A percentile compares a stretch with the other conserved stretches of the same genome.
phyloP scores from a whole-genome alignment of 805 yeast genomes.

The Cyberlindnera nakhonratchasimensis region DNA sequence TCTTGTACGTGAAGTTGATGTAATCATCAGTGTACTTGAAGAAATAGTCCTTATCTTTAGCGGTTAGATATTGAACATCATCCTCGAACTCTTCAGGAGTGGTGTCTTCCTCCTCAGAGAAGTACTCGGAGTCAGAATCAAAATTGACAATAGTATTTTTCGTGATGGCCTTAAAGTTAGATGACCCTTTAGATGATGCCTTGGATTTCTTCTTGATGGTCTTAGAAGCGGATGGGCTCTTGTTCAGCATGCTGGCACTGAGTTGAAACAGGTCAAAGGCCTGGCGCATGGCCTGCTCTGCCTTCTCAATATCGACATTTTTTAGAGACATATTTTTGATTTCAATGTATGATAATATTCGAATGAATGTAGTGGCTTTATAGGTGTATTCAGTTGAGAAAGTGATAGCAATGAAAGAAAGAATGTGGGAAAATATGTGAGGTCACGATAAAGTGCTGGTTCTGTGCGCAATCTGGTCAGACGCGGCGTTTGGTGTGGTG shows the following conservation, averaged over 20 bases:
- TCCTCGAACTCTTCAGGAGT: slow-evolving; percentile 24
- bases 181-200: neutral
- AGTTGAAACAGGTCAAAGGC: slow-evolving; percentile 26
- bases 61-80: neutral
- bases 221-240: slow-evolving; percentile 4
- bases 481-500: slow-evolving; percentile 1
- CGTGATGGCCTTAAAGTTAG: neutral
- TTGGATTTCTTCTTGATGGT: slow-evolving; percentile 7
- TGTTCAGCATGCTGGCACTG: slow-evolving; percentile 23
- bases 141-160: slow-evolving; percentile 17
- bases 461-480: no score
- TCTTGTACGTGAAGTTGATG: slow-evolving; percentile 64
- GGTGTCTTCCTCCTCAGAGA: slow-evolving; percentile 19
- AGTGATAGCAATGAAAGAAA: no score
- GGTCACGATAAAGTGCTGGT: slow-evolving; percentile 7
- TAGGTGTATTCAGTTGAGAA: no score
- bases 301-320: slow-evolving; percentile 11
- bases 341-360: neutral
- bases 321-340: slow-evolving; percentile 1
- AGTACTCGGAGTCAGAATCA: slow-evolving; percentile 16
- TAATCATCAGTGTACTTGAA: slow-evolving; percentile 44
- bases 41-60: slow-evolving; percentile 25
- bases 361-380: no score
- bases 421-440: no score
- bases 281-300: slow-evolving; percentile 25